Conservation (phyloP, 1,284 basidiomycete genomes). For the Marasmius sp. region DNA sequence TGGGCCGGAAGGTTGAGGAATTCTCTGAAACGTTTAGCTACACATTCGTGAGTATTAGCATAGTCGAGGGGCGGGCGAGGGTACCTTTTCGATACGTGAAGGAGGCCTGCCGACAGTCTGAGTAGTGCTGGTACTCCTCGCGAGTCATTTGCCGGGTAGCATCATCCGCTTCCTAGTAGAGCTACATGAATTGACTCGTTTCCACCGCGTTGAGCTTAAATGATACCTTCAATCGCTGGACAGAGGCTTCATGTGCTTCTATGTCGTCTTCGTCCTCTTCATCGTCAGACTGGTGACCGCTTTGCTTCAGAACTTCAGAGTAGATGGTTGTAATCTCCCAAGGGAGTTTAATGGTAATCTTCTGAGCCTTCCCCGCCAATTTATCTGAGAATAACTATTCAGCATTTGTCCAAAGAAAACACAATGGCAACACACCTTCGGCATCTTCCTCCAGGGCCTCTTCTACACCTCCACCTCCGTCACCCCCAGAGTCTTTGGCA, state of each 20-base stretch:
- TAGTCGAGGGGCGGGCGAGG: background rate
- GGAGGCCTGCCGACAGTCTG: slow-evolving; percentile 94
- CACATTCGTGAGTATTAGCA: background rate
- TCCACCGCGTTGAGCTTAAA: background rate
- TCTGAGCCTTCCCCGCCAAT: slow-evolving; percentile 81
- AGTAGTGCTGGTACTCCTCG: slow-evolving; percentile 97
- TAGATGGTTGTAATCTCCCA: slow-evolving; percentile 96
- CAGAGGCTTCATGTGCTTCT: slow-evolving; percentile 93
- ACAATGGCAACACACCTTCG: slow-evolving; percentile 47
- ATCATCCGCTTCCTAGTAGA: slow-evolving; percentile 84
- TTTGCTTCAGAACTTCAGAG: slow-evolving; percentile 75
- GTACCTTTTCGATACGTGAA: slow-evolving; percentile 95
- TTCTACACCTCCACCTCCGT: slow-evolving; percentile 78
- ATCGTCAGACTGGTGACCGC: slow-evolving; percentile 80
- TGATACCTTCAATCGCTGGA: slow-evolving; percentile 77
- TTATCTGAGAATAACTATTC: slow-evolving; percentile 53
- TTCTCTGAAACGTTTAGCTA: slow-evolving; percentile 93
- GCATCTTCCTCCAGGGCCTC: slow-evolving; percentile 78
- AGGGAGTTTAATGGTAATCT: slow-evolving; percentile 92
- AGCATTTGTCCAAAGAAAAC: slow-evolving; percentile 1
- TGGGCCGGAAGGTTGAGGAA: slow-evolving; percentile 91
- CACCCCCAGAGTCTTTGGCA: slow-evolving; percentile 85
- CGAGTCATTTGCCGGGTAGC: slow-evolving; percentile 94
- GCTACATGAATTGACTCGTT: background rate
- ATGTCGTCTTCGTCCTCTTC: slow-evolving; percentile 96